phyloP scores from a whole-genome alignment of 2,329 filamentous ascomycete species.

The Colletotrichum spaethianum region DNA sequence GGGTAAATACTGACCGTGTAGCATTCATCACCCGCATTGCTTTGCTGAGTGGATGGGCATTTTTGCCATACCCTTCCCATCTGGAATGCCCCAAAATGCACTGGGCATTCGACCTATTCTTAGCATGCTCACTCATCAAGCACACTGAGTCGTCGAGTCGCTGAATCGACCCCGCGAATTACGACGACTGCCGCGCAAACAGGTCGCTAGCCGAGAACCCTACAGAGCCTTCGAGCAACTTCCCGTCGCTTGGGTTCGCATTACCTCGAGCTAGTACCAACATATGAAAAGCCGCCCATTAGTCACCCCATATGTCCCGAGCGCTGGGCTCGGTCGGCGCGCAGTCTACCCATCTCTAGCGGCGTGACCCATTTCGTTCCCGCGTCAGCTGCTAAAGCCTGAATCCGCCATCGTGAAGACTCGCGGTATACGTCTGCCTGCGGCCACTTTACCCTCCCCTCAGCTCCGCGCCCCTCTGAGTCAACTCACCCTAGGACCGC shows the following conservation, averaged over 20 bases:
- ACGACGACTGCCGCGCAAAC: not conserved
- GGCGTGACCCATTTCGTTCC: not conserved
- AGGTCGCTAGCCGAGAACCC: not conserved
- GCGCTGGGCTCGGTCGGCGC: not conserved
- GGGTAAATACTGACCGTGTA: not conserved
- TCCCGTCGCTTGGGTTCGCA: not conserved
- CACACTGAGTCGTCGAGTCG: not conserved
- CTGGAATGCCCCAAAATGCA: not conserved
- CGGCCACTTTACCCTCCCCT: not conserved
- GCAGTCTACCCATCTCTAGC: not conserved
- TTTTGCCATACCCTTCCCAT: not conserved
- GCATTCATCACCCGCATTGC: too few species aligned
- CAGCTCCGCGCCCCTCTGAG: not conserved
- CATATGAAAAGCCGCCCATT: not conserved
- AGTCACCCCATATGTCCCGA: not conserved
- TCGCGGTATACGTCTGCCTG: not conserved
- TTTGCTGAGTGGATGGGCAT: not conserved
- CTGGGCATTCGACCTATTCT: not conserved
- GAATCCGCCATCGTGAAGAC: not conserved
- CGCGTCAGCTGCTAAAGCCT: constrained; percentile 12
- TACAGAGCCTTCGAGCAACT: constrained; percentile 3
- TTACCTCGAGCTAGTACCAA: not conserved
- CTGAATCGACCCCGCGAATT: not conserved
- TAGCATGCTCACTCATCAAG: constrained; percentile 17
- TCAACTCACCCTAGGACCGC: not conserved